phyloP scores from a whole-genome alignment of 768 basidiomycete species.

The Rhodotorula diobovata region DNA sequence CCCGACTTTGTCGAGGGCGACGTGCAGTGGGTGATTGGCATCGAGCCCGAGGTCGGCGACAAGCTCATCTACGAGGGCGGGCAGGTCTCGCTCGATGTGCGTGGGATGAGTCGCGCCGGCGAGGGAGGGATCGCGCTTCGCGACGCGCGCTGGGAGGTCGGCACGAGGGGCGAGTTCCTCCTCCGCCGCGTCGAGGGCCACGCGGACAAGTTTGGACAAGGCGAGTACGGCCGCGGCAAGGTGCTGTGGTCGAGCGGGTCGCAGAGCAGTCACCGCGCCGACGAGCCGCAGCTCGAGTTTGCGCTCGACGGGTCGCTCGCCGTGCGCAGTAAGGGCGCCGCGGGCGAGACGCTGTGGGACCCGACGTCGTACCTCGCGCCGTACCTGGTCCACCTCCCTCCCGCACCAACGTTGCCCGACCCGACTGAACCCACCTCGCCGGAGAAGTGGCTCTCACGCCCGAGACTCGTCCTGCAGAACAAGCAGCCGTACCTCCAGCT shows the following conservation, averaged over 20 bases:
- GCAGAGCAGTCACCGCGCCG: neutral
- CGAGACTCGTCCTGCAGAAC: conserved; percentile 24
- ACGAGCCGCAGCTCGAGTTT: conserved; percentile 33
- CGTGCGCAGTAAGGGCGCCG: neutral
- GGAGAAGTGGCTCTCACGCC: conserved; percentile 17
- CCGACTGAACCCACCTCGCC: conserved; percentile 13
- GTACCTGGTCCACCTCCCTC: conserved; percentile 3
- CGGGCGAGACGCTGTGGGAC: conserved; percentile 25
- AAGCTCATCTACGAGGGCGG: conserved; percentile 37
- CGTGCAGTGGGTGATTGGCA: conserved; percentile 42
- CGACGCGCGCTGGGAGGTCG: conserved; percentile 26
- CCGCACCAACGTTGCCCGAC: neutral
- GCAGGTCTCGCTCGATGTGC: conserved; percentile 22
- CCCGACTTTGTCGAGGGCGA: conserved; percentile 40
- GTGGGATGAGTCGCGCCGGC: conserved; percentile 15
- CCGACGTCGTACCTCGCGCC: conserved; percentile 30
- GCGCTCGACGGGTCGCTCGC: conserved; percentile 14
- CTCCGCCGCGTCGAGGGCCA: conserved; percentile 17
- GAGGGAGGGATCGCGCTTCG: conserved; percentile 24
- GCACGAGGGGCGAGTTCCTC: conserved; percentile 13
- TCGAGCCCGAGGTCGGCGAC: conserved; percentile 39
- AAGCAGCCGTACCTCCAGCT: conserved; percentile 33
- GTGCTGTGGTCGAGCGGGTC: conserved; percentile 27
- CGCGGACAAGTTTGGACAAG: conserved; percentile 11
- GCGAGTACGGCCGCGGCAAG: conserved; percentile 12